A percentile compares a stretch with the other conserved stretches of the same genome.
phyloP scores from a whole-genome alignment of 163 green algal species.

The Volvox carteri region DNA sequence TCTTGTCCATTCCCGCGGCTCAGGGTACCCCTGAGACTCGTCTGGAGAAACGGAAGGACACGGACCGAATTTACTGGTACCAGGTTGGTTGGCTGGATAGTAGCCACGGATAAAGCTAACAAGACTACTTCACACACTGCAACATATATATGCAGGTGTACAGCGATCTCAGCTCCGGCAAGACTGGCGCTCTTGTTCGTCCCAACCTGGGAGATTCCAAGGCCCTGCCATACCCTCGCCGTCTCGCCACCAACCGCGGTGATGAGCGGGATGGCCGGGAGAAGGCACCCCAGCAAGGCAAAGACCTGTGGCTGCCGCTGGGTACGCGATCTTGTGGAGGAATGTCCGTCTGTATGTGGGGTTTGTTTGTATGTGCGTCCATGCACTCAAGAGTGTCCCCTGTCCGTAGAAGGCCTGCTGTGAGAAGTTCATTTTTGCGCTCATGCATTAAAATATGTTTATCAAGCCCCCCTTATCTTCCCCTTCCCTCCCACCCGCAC shows the following conservation, averaged over 20 bases:
- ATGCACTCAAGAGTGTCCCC: no score
- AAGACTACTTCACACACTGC: not conserved
- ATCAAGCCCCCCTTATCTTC: no score
- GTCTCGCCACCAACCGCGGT: conserved; percentile 53
- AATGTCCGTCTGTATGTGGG: no score
- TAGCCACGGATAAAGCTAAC: not conserved
- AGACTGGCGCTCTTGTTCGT: conserved; percentile 4
- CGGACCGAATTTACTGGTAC: conserved; percentile 51
- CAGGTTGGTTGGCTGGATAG: conserved; percentile 2
- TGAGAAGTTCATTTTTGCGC: no score
- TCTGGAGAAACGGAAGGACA: not conserved
- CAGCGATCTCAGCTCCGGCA: conserved; percentile 48
- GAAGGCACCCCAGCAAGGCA: not conserved
- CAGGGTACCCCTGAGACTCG: conserved; percentile 9
- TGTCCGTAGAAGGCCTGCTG: no score
- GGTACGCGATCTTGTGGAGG: not conserved
- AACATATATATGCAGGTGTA: conserved; percentile 30
- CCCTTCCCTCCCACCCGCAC: no score
- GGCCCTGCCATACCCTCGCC: conserved; percentile 53
- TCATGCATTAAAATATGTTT: no score
- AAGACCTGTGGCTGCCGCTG: conserved; percentile 43
- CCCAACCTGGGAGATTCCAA: conserved; percentile 12
- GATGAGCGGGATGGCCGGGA: not conserved
- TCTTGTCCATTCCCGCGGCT: no score
- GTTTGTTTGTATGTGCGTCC: no score